Evolutionary conservation across 2,329 filamentous ascomycete genomes (phyloP).

Genomic region (Paraphaeosphaeria minitans): DNA sequence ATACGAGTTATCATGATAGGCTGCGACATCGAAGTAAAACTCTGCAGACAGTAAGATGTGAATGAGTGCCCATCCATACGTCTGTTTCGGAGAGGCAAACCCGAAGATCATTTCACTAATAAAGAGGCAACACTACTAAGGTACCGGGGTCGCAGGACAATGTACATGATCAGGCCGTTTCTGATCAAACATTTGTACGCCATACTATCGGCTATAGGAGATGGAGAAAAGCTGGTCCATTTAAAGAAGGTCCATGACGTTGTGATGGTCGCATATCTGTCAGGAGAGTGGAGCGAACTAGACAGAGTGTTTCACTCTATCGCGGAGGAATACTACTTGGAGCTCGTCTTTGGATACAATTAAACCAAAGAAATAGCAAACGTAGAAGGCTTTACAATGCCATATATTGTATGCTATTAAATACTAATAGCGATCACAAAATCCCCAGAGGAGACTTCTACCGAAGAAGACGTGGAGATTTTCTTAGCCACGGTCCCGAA

Average conservation of each 20-base stretch:
- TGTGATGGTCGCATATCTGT: slow-evolving; percentile 25
- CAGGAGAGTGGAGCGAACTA: slow-evolving; percentile 9
- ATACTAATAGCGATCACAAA: slow-evolving; percentile 24
- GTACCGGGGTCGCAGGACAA: slow-evolving; percentile 25
- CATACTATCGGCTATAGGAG: slow-evolving; percentile 12
- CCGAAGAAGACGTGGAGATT: slow-evolving; percentile 3
- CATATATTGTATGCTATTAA: slow-evolving; percentile 28
- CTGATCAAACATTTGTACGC: slow-evolving; percentile 21
- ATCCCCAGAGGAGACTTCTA: slow-evolving; percentile 21
- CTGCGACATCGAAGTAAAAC: slow-evolving; percentile 23
- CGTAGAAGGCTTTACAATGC: slow-evolving; percentile 19
- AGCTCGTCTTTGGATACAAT: slow-evolving; percentile 25
- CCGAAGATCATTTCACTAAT: background rate
- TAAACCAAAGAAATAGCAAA: slow-evolving; percentile 16
- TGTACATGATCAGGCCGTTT: slow-evolving; percentile 19
- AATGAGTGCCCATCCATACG: slow-evolving; percentile 29
- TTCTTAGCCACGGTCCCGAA: slow-evolving; percentile 7
- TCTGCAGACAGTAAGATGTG: slow-evolving; percentile 28
- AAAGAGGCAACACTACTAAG: slow-evolving; percentile 12
- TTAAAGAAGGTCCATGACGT: slow-evolving; percentile 24
- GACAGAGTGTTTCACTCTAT: slow-evolving; percentile 12
- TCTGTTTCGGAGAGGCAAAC: slow-evolving; percentile 14
- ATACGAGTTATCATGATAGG: slow-evolving; percentile 23
- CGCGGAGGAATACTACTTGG: slow-evolving; percentile 16
- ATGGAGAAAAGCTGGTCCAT: background rate